Conservation (phyloP, 2,329 filamentous ascomycete species). For the Blumeria hordei region DNA sequence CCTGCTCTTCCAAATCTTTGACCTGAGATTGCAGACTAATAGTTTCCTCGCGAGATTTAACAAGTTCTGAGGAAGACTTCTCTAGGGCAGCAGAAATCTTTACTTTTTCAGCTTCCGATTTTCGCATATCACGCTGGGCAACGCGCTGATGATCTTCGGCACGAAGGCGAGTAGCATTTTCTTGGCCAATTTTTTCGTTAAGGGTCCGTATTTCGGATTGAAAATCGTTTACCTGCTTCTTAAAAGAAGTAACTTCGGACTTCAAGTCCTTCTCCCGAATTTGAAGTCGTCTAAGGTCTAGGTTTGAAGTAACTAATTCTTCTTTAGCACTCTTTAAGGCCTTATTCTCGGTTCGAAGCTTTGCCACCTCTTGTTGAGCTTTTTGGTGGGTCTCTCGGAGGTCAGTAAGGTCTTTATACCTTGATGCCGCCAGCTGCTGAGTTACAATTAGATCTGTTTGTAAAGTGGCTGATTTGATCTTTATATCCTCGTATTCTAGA, state of each 20-base stretch:
- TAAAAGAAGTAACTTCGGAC: slow-evolving; percentile 44
- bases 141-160: slow-evolving; percentile 59
- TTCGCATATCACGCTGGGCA: slow-evolving; percentile 52
- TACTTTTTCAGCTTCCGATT: slow-evolving; percentile 54
- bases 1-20: slow-evolving; percentile 48
- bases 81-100: slow-evolving; percentile 53
- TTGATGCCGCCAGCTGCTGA: slow-evolving; percentile 60
- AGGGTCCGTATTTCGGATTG: slow-evolving; percentile 56
- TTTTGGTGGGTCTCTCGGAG: slow-evolving; percentile 60
- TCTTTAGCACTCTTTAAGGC: slow-evolving; percentile 52
- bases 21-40: slow-evolving; percentile 36
- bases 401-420: slow-evolving; percentile 73
- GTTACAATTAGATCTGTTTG: slow-evolving; percentile 70
- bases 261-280: slow-evolving; percentile 61
- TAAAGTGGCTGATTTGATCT: slow-evolving; percentile 40
- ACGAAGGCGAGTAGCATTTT: slow-evolving; percentile 44
- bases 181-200: slow-evolving; percentile 54
- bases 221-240: slow-evolving; percentile 45
- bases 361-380: slow-evolving; percentile 64
- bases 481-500: slow-evolving; percentile 40
- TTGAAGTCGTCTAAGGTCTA: slow-evolving; percentile 53
- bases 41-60: slow-evolving; percentile 48
- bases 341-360: slow-evolving; percentile 50
- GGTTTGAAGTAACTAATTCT: slow-evolving; percentile 36
- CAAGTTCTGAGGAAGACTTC: slow-evolving; percentile 43